Percentiles rank a stretch among this genome's conserved stretches.
These are phyloP conservation scores for Lactifluus rugatus DNA, from an alignment of 768 basidiomycete genomes.

Conservation along the genomic window DNA sequence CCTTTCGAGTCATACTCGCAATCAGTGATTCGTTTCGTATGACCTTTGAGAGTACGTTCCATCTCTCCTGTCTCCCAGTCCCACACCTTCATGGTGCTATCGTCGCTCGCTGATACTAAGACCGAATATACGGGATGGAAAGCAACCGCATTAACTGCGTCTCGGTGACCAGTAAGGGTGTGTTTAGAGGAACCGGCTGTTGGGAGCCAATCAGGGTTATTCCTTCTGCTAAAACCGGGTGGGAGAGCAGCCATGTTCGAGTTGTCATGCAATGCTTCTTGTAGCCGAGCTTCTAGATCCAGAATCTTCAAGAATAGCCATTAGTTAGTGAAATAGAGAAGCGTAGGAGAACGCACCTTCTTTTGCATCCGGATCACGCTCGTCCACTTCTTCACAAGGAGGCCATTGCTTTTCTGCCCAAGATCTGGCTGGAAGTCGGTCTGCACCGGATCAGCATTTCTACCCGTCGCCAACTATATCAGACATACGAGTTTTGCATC, in stretches of 20 bases:
- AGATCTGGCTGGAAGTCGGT: slow-evolving; percentile 26
- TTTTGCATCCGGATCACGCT: slow-evolving; percentile 22
- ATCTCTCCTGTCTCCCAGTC: slow-evolving; percentile 56
- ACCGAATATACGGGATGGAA: slow-evolving; percentile 48
- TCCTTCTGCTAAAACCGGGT: slow-evolving; percentile 27
- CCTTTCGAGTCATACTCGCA: slow-evolving; percentile 50
- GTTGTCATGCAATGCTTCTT: slow-evolving; percentile 41
- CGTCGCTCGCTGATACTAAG: slow-evolving; percentile 45
- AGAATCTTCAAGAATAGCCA: slow-evolving; percentile 36
- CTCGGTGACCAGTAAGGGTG: slow-evolving; percentile 39
- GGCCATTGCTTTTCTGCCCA: slow-evolving; percentile 19
- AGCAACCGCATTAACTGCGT: slow-evolving; percentile 38
- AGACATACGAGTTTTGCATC: slow-evolving; percentile 20
- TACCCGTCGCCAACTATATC: neutral
- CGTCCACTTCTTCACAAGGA: slow-evolving; percentile 22
- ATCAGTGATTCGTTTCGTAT: slow-evolving; percentile 48
- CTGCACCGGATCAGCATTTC: slow-evolving; percentile 14
- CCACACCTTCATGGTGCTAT: slow-evolving; percentile 49
- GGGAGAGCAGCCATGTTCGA: slow-evolving; percentile 27
- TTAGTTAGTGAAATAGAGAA: neutral
- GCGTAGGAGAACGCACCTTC: slow-evolving; percentile 13
- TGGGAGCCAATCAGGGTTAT: slow-evolving; percentile 44
- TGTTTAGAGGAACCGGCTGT: slow-evolving; percentile 32
- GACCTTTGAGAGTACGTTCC: slow-evolving; percentile 49
- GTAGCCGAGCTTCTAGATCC: slow-evolving; percentile 48